These are phyloP conservation scores for Cercospora janseana DNA, from an alignment of 2,329 filamentous ascomycete genomes.

Conservation along the genomic window DNA sequence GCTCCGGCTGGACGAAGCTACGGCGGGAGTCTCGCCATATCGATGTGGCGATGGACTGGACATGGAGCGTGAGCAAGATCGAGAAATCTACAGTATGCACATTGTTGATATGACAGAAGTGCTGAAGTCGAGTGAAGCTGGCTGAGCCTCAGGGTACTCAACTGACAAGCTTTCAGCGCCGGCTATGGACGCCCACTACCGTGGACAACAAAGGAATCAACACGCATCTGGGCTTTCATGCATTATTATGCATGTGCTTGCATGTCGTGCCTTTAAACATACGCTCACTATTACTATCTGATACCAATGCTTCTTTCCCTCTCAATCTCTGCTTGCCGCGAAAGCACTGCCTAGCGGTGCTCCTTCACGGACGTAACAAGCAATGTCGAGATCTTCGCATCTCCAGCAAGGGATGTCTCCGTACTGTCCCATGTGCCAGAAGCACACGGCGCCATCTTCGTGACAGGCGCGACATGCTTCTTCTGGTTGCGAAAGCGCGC, in stretches of 20 bases:
- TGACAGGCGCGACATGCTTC: slow-evolving; percentile 1
- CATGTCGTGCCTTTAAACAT: too few species aligned
- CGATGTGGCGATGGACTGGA: slow-evolving; percentile 37
- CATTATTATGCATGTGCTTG: too few species aligned
- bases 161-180: slow-evolving; percentile 7
- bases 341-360: too few species aligned
- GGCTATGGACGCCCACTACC: background rate
- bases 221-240: background rate
- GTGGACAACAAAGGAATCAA: too few species aligned
- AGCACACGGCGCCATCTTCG: slow-evolving; percentile 1
- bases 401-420: background rate
- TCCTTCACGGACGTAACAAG: too few species aligned
- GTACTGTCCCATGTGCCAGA: slow-evolving; percentile 1
- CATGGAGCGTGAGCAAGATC: slow-evolving; percentile 34
- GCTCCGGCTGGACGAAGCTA: slow-evolving; percentile 48
- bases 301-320: too few species aligned
- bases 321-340: too few species aligned
- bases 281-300: too few species aligned
- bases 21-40: slow-evolving; percentile 37
- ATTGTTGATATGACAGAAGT: slow-evolving; percentile 1
- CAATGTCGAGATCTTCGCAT: background rate
- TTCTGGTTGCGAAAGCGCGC: background rate
- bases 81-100: background rate
- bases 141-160: slow-evolving; percentile 1
- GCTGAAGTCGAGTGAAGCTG: background rate